Conservation (phyloP, 345 rosid species). For the Citrus sinensis region DVS_A1.0 CM039165.1:36601501-36602000, state of each 20-base stretch:
- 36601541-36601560: constrained; percentile 71
- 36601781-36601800: constrained; percentile 88
- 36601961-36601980: constrained; percentile 23
- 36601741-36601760: constrained; percentile 58
- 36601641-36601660: constrained; percentile 41
- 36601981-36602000: constrained; percentile 27
- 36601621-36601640: constrained; percentile 33
- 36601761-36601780: constrained; percentile 95
- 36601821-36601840: constrained; percentile 50
- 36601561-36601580: constrained; percentile 62
- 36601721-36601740: constrained; percentile 47
- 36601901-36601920: constrained; percentile 31
- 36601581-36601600: constrained; percentile 38
- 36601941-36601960: constrained; percentile 33
- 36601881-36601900: constrained; percentile 40
- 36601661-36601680: constrained; percentile 53
- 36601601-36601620: constrained; percentile 35
- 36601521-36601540: constrained; percentile 51
- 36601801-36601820: constrained; percentile 99
- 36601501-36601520: constrained; percentile 43
- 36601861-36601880: constrained; percentile 14
- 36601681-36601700: constrained; percentile 77
- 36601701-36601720: constrained; percentile 38
- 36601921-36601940: constrained; percentile 23
- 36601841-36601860: constrained; percentile 28